Conservation (phyloP, 2,329 filamentous ascomycete genomes). For the Didymella pomorum region DNA sequence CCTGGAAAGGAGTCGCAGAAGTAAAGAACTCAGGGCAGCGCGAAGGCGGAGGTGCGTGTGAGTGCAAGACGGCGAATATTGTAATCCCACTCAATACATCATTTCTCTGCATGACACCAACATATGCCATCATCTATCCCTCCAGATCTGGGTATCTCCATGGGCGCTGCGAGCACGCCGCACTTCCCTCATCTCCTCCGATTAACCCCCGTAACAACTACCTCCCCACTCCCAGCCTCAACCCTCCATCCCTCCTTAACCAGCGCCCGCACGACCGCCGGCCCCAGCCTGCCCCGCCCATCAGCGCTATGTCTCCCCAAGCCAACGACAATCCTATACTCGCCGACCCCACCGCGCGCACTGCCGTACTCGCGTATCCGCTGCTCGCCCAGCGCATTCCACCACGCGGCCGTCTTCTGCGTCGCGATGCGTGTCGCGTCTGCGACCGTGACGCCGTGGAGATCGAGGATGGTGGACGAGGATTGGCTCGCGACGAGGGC, state of each 20-base stretch:
- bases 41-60: too few species aligned
- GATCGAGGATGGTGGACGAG: slow-evolving; percentile 72
- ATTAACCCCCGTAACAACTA: slow-evolving; percentile 71
- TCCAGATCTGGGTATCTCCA: slow-evolving; percentile 10
- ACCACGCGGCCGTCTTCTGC: slow-evolving; percentile 75
- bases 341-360: slow-evolving; percentile 55
- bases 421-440: slow-evolving; percentile 82
- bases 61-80: too few species aligned
- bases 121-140: neutral
- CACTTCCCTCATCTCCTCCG: slow-evolving; percentile 37
- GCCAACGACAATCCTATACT: slow-evolving; percentile 82
- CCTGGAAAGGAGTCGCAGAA: too few species aligned
- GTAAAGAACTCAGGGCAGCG: too few species aligned
- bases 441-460: slow-evolving; percentile 83
- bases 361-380: slow-evolving; percentile 58
- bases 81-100: too few species aligned
- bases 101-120: too few species aligned
- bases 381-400: slow-evolving; percentile 73
- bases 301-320: slow-evolving; percentile 79
- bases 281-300: slow-evolving; percentile 77
- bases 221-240: slow-evolving; percentile 73
- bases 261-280: slow-evolving; percentile 79
- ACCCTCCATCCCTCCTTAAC: slow-evolving; percentile 84
- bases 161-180: too few species aligned
- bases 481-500: slow-evolving; percentile 74